These are phyloP conservation scores for Podosphaera fusca DNA, from an alignment of 2,329 filamentous ascomycete genomes.

Conservation along the genomic window DNA sequence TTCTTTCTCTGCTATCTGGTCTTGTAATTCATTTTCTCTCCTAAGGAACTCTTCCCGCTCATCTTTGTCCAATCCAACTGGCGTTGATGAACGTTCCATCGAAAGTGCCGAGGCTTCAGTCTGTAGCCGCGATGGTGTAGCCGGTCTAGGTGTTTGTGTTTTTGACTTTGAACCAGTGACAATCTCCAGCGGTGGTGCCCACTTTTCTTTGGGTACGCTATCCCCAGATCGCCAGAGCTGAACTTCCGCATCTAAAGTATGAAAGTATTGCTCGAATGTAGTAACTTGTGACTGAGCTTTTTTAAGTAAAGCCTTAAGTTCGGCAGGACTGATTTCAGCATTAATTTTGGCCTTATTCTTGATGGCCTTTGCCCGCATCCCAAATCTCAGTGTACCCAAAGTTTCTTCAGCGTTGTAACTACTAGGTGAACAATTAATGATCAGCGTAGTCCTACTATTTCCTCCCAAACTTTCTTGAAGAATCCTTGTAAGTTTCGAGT, in stretches of 20 bases:
- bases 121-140: constrained; percentile 33
- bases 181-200: constrained; percentile 43
- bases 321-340: constrained; percentile 81
- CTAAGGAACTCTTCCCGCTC: constrained; percentile 89
- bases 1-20: constrained; percentile 87
- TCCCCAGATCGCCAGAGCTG: constrained; percentile 75
- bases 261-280: constrained; percentile 71
- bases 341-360: constrained; percentile 99
- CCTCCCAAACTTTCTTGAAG: constrained; percentile 91
- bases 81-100: constrained; percentile 61
- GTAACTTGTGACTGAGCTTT: constrained; percentile 80
- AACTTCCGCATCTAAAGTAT: constrained; percentile 63
- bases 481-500: constrained; percentile 93
- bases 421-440: constrained; percentile 97
- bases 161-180: constrained; percentile 29
- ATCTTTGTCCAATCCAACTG: constrained; percentile 77
- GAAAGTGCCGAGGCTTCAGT: constrained; percentile 41
- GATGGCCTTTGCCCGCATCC: constrained; percentile 91
- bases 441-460: constrained; percentile 93
- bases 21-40: constrained; percentile 89
- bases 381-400: constrained; percentile 74
- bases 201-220: constrained; percentile 66
- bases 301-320: constrained; percentile 80
- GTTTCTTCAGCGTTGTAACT: constrained; percentile 97
- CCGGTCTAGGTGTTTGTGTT: constrained; percentile 25